Evolutionary conservation across 2,329 filamentous ascomycete genomes (phyloP), one percentile per base, ranked within the genome.

Genomic region (Fusarium robinianum): DNA sequence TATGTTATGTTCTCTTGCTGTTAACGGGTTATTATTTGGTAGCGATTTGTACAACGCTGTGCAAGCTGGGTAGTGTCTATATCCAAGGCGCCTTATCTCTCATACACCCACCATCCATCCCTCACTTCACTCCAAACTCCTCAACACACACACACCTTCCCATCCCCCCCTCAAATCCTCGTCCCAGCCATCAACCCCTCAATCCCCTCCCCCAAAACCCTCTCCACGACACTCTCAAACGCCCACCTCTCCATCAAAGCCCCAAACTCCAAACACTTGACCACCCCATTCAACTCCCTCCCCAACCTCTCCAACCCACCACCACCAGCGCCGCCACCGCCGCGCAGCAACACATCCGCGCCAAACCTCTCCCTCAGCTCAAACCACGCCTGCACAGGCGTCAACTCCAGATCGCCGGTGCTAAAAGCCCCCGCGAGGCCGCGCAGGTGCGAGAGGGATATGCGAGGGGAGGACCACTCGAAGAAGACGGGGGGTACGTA

Each of bases 381-480:
- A 58, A 79, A 80, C 76, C 76, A 79, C 2, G 72, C 75, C 62
- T 79, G 76, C 17, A 79, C 72, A 11, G 77, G 76, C 18, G 76
- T 71, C 25, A 79, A 57, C 58, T 79, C 76, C 12, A 61, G 41
- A 35, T 61, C 56, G 18, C 69, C 65, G 4, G 68, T 65, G 57
- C 72, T 75, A 16, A 79, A 65, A 27, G 70, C 69, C 35, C 63
- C 58, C 2, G 76, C 75, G 3, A 79, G 68, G n/a, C 69, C 69
- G 46, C 70, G 64, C 15, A 79, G 67, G 11, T 64, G 63, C 19
- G 64, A 59, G 17, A 79, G 69, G 2, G 71, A 71, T 19, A 79
- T 65, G 27, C 65, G 60, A 1, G 66, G 60, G 0, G 68, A 58
- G 17, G 61, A 59, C 74, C 74, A 77, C 8, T 64, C 57, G 27